phyloP scores from a whole-genome alignment of 164 flowering plant species.

The Protea cynaroides region DNA sequence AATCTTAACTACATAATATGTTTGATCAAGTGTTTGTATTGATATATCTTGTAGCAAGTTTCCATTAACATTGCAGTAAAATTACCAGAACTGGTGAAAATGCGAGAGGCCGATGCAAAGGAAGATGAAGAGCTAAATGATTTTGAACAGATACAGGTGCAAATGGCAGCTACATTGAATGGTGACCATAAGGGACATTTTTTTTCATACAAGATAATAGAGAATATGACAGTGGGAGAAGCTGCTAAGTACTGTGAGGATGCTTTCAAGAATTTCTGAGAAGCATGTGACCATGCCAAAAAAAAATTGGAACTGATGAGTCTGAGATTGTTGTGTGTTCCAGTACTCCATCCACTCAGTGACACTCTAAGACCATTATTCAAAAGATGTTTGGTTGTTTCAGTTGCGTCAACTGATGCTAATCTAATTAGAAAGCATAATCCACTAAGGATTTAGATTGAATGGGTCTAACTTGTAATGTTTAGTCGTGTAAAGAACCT shows the following conservation, averaged over 20 bases:
- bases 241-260: conserved; percentile 37
- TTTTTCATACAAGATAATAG: conserved; percentile 52
- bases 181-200: conserved; percentile 7
- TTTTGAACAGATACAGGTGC: conserved; percentile 65
- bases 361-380: conserved; percentile 22
- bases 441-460: too few relatives aligned
- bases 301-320: conserved; percentile 35
- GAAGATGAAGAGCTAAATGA: conserved; percentile 49
- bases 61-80: conserved; percentile 29
- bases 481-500: too few relatives aligned
- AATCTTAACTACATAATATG: neutral
- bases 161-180: conserved; percentile 53
- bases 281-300: conserved; percentile 31
- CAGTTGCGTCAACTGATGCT: conserved; percentile 21
- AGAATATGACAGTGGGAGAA: conserved; percentile 46
- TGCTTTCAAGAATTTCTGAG: conserved; percentile 42
- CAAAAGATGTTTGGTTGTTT: conserved; percentile 33
- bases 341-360: neutral
- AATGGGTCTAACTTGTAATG: too few relatives aligned
- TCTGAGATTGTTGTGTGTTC: conserved; percentile 16
- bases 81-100: conserved; percentile 40
- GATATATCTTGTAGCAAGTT: neutral
- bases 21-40: too few relatives aligned
- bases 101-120: conserved; percentile 32
- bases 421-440: neutral